These are phyloP conservation scores for Globisporangium perplexum DNA, from an alignment of 352 stramenopile species.

Conservation along the genomic window DNA sequence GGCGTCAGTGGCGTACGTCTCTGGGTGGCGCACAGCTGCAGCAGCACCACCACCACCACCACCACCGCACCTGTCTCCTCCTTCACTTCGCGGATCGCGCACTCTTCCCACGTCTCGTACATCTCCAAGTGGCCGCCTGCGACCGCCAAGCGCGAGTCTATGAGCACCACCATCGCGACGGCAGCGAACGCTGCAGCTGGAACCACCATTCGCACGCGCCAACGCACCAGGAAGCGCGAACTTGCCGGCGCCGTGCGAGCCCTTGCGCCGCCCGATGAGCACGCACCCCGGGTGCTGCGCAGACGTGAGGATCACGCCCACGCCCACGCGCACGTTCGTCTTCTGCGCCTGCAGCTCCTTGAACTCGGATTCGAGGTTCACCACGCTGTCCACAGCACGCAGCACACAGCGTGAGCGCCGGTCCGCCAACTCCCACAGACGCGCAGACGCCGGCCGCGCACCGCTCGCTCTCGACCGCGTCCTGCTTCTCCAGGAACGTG, in stretches of 20 bases:
- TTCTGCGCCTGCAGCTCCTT: constrained; percentile 53
- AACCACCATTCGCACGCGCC: not conserved
- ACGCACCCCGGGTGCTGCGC: constrained; percentile 58
- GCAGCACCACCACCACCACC: no score
- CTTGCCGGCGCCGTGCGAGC: constrained; percentile 72
- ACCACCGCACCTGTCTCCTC: constrained; percentile 73
- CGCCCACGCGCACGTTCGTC: constrained; percentile 63
- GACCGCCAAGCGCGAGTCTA: no score
- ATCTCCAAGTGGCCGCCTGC: constrained; percentile 74
- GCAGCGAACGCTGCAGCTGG: not conserved
- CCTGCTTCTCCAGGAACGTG: constrained; percentile 77
- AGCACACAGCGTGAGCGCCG: not conserved
- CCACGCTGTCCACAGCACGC: constrained; percentile 23
- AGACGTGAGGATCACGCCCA: constrained; percentile 71
- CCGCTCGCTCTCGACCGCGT: constrained; percentile 57
- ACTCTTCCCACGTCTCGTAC: constrained; percentile 77
- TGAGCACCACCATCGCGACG: no score
- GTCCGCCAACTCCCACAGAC: not conserved
- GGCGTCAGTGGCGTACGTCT: constrained; percentile 2
- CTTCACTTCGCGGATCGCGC: constrained; percentile 73
- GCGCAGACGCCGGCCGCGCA: constrained; percentile 11
- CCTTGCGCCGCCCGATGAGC: constrained; percentile 65
- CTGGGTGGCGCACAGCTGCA: no score
- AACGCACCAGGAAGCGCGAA: constrained; percentile 57
- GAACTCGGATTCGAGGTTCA: constrained; percentile 50